These are phyloP conservation scores for Elongisporangium senticosum DNA, from an alignment of 352 stramenopile species.

Conservation along the genomic window DNA sequence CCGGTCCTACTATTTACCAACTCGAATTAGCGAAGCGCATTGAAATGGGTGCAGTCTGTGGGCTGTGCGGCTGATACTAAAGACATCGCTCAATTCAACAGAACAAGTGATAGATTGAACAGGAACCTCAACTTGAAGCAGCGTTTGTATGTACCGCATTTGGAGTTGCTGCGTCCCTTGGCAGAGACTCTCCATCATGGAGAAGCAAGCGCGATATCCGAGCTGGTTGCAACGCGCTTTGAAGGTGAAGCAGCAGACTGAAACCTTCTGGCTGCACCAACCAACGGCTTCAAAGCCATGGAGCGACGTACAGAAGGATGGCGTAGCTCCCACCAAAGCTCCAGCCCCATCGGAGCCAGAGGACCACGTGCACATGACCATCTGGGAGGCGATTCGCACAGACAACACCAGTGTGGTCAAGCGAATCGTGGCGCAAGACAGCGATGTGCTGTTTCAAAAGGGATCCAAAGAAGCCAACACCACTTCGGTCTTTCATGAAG, in stretches of 20 bases:
- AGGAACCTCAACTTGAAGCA: no score
- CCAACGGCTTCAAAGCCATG: slow-evolving; percentile 10
- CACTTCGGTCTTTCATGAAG: slow-evolving; percentile 48
- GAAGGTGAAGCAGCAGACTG: slow-evolving; percentile 24
- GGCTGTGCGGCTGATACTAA: no score
- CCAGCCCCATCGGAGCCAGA: not conserved
- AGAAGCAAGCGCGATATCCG: slow-evolving; percentile 28
- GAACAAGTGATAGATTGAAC: no score
- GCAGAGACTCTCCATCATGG: no score
- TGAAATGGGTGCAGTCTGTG: no score
- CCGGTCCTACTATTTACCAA: no score
- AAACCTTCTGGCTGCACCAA: slow-evolving; percentile 24
- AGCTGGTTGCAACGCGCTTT: slow-evolving; percentile 66
- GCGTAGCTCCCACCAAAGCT: not conserved
- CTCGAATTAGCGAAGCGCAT: no score
- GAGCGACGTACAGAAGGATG: slow-evolving; percentile 4
- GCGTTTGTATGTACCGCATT: no score
- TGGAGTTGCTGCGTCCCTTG: no score
- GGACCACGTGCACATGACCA: not conserved
- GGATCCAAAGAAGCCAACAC: slow-evolving; percentile 9
- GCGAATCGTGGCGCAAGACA: slow-evolving; percentile 23
- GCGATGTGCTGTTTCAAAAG: slow-evolving; percentile 20
- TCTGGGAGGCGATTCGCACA: slow-evolving; percentile 37
- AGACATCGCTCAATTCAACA: no score
- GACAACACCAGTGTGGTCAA: slow-evolving; percentile 28